A percentile compares a stretch with the other conserved stretches of the same genome.
These are phyloP conservation scores for Moricandia moricandioides DNA, from an alignment of 345 rosid species.

Conservation along the genomic window DNA sequence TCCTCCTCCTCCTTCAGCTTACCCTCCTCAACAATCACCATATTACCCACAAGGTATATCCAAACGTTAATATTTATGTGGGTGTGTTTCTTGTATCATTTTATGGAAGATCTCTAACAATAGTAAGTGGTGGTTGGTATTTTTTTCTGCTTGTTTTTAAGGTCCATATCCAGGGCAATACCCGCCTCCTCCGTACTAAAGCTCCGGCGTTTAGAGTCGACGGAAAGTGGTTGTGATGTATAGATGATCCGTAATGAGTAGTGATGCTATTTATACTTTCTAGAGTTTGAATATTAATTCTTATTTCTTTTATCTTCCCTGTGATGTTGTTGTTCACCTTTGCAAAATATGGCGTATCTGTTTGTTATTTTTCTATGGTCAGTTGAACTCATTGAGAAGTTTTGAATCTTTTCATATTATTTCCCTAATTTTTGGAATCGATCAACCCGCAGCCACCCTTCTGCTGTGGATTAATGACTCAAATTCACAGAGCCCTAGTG, in stretches of 20 bases:
- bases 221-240: conserved; percentile 5
- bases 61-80: too few relatives aligned
- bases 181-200: conserved; percentile 62
- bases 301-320: not conserved
- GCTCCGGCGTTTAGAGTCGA: conserved; percentile 3
- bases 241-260: conserved; percentile 5
- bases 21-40: conserved; percentile 50
- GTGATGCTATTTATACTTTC: conserved; percentile 9
- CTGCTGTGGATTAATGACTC: too few relatives aligned
- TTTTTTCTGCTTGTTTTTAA: conserved; percentile 18
- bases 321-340: not conserved
- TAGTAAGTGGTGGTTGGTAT: not conserved
- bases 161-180: conserved; percentile 59
- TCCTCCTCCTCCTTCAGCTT: conserved; percentile 36
- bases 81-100: not conserved
- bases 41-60: conserved; percentile 53
- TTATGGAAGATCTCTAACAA: not conserved
- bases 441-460: too few relatives aligned
- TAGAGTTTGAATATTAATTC: conserved; percentile 3
- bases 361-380: not conserved
- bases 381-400: too few relatives aligned
- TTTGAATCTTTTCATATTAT: too few relatives aligned
- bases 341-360: conserved; percentile 12
- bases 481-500: too few relatives aligned
- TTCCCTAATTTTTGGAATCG: too few relatives aligned